Evolutionary conservation across 352 stramenopile genomes (phyloP), one percentile per base, ranked within the genome.

Genomic region (Pythium scleroteichum): DNA sequence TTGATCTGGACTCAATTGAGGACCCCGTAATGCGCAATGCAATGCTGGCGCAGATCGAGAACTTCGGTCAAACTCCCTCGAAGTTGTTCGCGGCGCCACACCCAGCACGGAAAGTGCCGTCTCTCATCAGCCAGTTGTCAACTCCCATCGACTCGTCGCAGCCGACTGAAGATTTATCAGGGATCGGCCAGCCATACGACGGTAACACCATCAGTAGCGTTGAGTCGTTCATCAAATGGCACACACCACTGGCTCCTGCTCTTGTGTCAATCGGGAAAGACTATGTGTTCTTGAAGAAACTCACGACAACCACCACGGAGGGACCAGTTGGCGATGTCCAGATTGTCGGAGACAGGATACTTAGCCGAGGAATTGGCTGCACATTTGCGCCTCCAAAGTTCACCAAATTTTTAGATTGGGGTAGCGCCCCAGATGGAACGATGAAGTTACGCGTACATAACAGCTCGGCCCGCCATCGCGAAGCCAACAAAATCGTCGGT

Each of bases 11-110:
- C 9, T 59, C 79, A 23, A 92, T 95, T 26, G 62, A 82, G 0
- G 92, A 98, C 55, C 81, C 83, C 0, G 79, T 98, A 12, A 88
- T 98, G 75, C 79, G 93, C 42, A 87, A 90, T 42, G 95, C 95
- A 24, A 98, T 94, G 23, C 66, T 96, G 4, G 79, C 78, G 19
- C 92, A 98, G 58, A 97, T 98, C 40, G 83, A 96, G 51, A 87
- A 97, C 50, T 97, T 97, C 59, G 89, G 89, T 0, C 89, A 97
- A 64, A 97, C 87, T 1, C 89, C 89, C 29, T 90, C 80, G 1
- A 76, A 79, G 49, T 70, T 95, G 7, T 95, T 95, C 59, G 73
- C 72, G 14, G 76, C 60, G 12, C 77, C 82, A 0, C 85, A 95
- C 46, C 85, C 85, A 26, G 64, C 79, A 20, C 73, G 85, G 3